Percentiles rank a stretch among this genome's conserved stretches.
phyloP scores from a whole-genome alignment of 2,329 filamentous ascomycete genomes.

The Diatrype stigma region DNA sequence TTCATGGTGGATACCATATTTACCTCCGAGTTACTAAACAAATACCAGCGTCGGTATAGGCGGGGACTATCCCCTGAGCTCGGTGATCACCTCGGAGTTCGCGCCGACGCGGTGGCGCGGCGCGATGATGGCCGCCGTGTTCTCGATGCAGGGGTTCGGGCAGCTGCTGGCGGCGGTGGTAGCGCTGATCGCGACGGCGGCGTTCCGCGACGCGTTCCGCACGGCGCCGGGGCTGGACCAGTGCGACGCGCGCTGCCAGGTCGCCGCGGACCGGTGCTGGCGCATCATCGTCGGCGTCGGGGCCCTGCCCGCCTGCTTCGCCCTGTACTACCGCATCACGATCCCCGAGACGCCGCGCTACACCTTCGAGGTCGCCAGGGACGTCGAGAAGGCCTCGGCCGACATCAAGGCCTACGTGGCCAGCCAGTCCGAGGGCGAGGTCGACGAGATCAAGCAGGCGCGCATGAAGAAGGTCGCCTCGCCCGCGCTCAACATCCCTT shows the following conservation, averaged over 20 bases:
- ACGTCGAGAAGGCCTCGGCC: constrained; percentile 69
- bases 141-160: constrained; percentile 82
- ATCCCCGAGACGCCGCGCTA: constrained; percentile 83
- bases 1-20: too few relatives aligned
- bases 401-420: constrained; percentile 62
- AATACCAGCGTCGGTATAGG: constrained; percentile 64
- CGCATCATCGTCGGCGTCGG: constrained; percentile 76
- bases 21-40: too few relatives aligned
- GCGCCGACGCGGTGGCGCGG: constrained; percentile 78
- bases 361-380: constrained; percentile 74
- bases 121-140: constrained; percentile 79
- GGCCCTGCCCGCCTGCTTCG: constrained; percentile 70
- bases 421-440: constrained; percentile 42
- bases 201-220: constrained; percentile 53
- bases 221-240: constrained; percentile 33
- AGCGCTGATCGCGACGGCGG: constrained; percentile 62
- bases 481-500: constrained; percentile 56
- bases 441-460: constrained; percentile 45
- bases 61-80: constrained; percentile 76
- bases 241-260: constrained; percentile 60
- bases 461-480: constrained; percentile 50
- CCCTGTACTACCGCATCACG: constrained; percentile 80
- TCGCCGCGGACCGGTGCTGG: constrained; percentile 78
- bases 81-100: constrained; percentile 81
- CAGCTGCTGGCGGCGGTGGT: constrained; percentile 69